Conservation (phyloP, 2,329 filamentous ascomycete genomes). For the Phialophora expanda region DNA sequence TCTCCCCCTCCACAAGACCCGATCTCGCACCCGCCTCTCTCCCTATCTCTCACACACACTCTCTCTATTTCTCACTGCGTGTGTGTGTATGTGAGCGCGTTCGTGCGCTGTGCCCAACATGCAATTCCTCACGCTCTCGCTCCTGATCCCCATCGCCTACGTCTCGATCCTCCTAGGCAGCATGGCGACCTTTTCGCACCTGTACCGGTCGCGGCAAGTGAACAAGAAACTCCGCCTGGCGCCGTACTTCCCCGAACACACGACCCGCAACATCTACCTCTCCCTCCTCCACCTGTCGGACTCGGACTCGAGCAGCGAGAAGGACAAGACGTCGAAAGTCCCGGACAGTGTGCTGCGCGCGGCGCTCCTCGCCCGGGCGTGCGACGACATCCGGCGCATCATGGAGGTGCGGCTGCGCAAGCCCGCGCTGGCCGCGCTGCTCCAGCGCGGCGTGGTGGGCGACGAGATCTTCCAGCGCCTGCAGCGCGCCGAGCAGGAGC, state of each 20-base stretch:
- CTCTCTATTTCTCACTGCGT: no score
- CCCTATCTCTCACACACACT: neutral
- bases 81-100: neutral
- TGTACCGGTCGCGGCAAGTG: conserved; percentile 92
- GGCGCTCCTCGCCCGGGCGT: conserved; percentile 83
- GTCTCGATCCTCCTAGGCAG: conserved; percentile 84
- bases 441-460: conserved; percentile 90
- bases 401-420: conserved; percentile 88
- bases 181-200: conserved; percentile 85
- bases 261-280: conserved; percentile 93
- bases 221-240: conserved; percentile 81
- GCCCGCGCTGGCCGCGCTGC: conserved; percentile 78
- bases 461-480: conserved; percentile 97
- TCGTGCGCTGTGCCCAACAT: conserved; percentile 17
- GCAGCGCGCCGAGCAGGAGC: conserved; percentile 90
- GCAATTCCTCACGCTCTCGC: conserved; percentile 69
- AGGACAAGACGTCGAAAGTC: conserved; percentile 58
- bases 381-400: conserved; percentile 91
- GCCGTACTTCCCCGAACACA: conserved; percentile 90
- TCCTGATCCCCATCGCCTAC: conserved; percentile 87
- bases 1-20: neutral
- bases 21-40: neutral
- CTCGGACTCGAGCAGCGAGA: conserved; percentile 23
- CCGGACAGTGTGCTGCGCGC: conserved; percentile 87
- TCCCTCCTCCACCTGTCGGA: conserved; percentile 81